Evolutionary conservation across 768 basidiomycete genomes (phyloP), one percentile per base, ranked within the genome.

Genomic region (Mrakia frigida): DNA sequence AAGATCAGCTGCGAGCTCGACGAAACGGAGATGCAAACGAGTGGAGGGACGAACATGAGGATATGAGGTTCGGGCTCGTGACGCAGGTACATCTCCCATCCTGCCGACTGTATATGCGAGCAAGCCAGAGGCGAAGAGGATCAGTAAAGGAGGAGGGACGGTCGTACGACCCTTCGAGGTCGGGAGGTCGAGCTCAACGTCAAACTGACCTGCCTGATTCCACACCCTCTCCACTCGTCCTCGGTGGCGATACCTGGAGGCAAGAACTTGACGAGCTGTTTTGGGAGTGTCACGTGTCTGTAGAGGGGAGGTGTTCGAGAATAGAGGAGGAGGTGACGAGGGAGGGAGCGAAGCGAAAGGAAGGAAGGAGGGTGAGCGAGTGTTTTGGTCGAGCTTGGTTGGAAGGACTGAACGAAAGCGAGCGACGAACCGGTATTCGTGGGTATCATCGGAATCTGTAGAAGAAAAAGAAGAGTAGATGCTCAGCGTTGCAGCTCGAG

Each of bases 61-160:
- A 69, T 75, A 33, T 75, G 74, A 75, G 74, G 74, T 65, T 75
- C 74, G 2, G 74, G 74, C 69, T 75, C 67, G 56, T 75, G 74
- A 35, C 74, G 74, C 2, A 75, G 67, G 67, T 75, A 75, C 74
- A 75, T 75, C 56, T 75, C 74, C 74, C 74, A 75, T 14, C 74
- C 74, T 50, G 69, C 74, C 31, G 39, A 46, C 74, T 70, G 33
- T 16, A 56, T 18, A 33, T 16, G 9, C 9, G 13, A 28, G 35
- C 10, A 33, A 3, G 31, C 28, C 14, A 35, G 31, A 33, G 4
- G 46, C 18, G 46, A 23, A 25, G 28, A 39, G n/a, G 56, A 31
- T 52, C 25, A 68, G 25, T 31, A 28, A 25, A 31, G 6, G 31
- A 35, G n/a, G 18, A 43, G 74, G 28, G 16, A 59, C 21, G 35